phyloP scores from a whole-genome alignment of 768 basidiomycete species.

The Hirschioporus abietinus region DNA sequence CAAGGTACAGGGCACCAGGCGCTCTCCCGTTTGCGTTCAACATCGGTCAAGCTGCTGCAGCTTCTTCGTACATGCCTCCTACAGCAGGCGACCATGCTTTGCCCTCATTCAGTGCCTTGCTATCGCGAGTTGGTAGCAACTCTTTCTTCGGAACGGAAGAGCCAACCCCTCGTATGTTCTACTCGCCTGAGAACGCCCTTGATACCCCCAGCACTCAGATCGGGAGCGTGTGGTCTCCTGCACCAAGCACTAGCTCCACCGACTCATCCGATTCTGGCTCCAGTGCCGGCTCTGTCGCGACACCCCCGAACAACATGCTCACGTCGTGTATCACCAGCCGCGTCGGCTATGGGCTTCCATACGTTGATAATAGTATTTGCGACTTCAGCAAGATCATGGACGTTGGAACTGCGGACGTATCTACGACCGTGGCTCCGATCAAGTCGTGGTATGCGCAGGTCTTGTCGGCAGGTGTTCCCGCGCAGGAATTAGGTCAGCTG shows the following conservation, averaged over 20 bases:
- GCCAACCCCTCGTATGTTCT: neutral
- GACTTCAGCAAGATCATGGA: neutral
- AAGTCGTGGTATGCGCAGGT: neutral
- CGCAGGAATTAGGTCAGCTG: neutral
- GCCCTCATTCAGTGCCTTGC: neutral
- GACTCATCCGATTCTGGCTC: neutral
- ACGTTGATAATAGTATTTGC: neutral
- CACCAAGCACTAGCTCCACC: constrained; percentile 11
- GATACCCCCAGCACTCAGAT: constrained; percentile 4
- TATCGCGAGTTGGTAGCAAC: neutral
- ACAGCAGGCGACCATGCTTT: neutral
- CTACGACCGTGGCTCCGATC: neutral
- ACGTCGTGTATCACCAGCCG: neutral
- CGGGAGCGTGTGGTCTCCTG: constrained; percentile 13
- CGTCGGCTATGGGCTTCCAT: neutral
- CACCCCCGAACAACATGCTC: neutral
- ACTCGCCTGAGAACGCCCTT: neutral
- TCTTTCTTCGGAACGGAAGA: constrained; percentile 1
- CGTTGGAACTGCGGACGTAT: neutral
- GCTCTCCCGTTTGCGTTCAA: neutral
- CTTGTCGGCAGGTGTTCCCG: neutral
- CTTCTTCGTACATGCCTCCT: neutral
- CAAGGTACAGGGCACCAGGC: neutral
- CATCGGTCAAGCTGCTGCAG: neutral
- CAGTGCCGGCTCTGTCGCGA: neutral